These are phyloP conservation scores for Amphirosellinia nigrospora DNA, from an alignment of 495 filamentous ascomycete species.

Conservation along the genomic window DNA sequence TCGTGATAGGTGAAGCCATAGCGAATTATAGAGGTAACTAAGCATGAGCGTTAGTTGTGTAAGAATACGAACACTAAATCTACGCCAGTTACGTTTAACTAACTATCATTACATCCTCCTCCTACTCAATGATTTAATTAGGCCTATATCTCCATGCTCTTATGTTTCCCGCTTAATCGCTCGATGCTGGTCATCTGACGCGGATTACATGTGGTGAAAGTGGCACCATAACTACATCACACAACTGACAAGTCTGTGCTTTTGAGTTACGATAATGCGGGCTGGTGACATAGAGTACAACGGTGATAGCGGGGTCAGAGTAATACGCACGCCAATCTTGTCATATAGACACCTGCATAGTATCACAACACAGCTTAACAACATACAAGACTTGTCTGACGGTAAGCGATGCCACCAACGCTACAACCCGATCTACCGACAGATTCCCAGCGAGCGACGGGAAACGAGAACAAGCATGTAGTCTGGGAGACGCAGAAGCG, in stretches of 20 bases:
- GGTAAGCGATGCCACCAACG: background rate
- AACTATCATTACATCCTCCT: too few species aligned
- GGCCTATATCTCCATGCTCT: too few species aligned
- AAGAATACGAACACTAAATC: too few species aligned
- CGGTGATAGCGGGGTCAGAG: background rate
- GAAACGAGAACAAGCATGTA: background rate
- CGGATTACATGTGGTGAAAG: slow-evolving; percentile 13
- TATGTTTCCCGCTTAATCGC: background rate
- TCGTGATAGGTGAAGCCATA: background rate
- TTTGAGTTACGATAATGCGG: background rate
- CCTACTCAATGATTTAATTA: background rate
- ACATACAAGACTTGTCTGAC: background rate
- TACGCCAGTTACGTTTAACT: too few species aligned
- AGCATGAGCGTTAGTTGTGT: background rate
- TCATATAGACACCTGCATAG: slow-evolving; percentile 7
- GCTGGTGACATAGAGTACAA: background rate
- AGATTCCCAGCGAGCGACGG: background rate
- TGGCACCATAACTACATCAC: background rate
- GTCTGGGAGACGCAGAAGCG: background rate
- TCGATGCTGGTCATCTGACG: slow-evolving; percentile 17
- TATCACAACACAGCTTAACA: background rate
- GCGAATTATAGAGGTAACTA: background rate
- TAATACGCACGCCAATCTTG: background rate
- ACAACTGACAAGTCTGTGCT: background rate
- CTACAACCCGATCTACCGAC: background rate